These are phyloP conservation scores for Curvularia eragrostidis DNA, from an alignment of 2,329 filamentous ascomycete species.

Conservation along the genomic window DNA sequence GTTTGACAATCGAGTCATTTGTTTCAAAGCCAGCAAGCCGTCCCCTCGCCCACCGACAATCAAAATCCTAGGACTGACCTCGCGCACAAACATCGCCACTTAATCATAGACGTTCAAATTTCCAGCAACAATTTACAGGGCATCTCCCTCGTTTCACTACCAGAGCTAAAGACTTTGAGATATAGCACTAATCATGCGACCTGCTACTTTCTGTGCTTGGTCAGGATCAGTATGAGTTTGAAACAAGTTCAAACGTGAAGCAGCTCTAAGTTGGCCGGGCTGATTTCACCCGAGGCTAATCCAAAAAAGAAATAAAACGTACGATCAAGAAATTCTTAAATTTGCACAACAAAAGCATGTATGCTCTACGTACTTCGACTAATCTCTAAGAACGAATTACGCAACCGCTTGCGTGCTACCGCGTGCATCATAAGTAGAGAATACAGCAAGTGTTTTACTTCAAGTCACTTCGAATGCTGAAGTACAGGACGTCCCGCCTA, in stretches of 20 bases:
- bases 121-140: not conserved
- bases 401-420: not conserved
- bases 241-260: not conserved
- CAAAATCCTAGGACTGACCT: not conserved
- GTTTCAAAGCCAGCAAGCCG: not conserved
- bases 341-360: not conserved
- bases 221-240: not conserved
- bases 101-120: not conserved
- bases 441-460: not conserved
- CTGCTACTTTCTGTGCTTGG: not conserved
- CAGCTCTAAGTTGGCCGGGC: not conserved
- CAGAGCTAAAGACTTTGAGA: not conserved
- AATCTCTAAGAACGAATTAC: not conserved
- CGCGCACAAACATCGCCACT: not conserved
- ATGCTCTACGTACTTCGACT: not conserved
- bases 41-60: not conserved
- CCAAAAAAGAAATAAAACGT: not conserved
- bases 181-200: not conserved
- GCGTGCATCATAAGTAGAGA: not conserved
- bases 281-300: constrained; percentile 1
- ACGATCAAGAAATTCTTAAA: not conserved
- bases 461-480: not conserved
- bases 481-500: not conserved
- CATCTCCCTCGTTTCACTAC: not conserved
- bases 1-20: not conserved